Evolutionary conservation across 768 basidiomycete genomes (phyloP), one percentile per base, ranked within the genome.

Genomic region (Imleria badia): DNA sequence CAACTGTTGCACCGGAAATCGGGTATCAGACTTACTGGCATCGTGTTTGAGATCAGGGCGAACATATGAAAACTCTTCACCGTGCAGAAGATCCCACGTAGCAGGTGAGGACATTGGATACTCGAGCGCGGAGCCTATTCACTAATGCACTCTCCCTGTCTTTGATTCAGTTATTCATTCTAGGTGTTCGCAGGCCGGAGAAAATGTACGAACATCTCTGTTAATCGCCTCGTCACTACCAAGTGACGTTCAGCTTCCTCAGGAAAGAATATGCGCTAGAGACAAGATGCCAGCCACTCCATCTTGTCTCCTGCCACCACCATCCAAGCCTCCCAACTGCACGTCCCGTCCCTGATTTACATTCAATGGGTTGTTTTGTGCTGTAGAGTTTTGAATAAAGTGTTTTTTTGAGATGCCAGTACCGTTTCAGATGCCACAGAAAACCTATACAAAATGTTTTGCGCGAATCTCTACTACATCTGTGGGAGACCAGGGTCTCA

Each of bases 141-240:
- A 6, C 29, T 52, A 5, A 58, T 10, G 2, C 12, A 14, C 2
- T 5, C 2, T 22, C 23, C 19, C 34, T 31, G 30, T 13, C n/a
- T 26, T 43, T 33, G 4, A 29, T n/a, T 2, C 8, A 62, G 63
- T 23, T 64, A 13, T 65, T 64, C 42, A 19, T 41, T 42, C 35
- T 34, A 11, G 63, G 63, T 15, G 44, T 64, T 33, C 42, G 51
- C 17, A 47, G 40, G 34, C 39, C 65, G 26, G 63, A 64, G 45
- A 46, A 1, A 5, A 48, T 64, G 60, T 64, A 64, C 5, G 54
- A 52, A 20, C 60, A 56, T 34, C 64, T 66, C 12, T 57, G 61
- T 23, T 55, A 42, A 26, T 60, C 64, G 6, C 64, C 62, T 38
- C 60, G 58, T 30, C 48, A 56, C 34, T 66, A 65, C 38, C 64